A percentile compares a stretch with the other conserved stretches of the same genome.
Evolutionary conservation across 2,329 filamentous ascomycete genomes (phyloP).

Genomic region (Balansia obtecta): DNA sequence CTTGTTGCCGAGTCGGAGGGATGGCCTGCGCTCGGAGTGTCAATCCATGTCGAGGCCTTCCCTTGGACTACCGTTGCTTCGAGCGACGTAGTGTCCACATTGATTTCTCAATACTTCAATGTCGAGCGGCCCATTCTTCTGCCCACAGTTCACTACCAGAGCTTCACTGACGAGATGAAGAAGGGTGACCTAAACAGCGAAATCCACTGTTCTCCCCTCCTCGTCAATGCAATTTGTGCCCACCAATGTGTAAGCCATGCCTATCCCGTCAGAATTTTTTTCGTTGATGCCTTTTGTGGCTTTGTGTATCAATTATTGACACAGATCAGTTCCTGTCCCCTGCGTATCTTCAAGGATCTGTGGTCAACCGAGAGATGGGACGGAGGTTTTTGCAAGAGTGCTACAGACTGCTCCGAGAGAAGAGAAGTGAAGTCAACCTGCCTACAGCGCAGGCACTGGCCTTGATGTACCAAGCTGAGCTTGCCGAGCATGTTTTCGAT

Average conservation of each 20-base stretch:
- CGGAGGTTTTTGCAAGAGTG: background rate
- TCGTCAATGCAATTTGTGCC: slow-evolving; percentile 2
- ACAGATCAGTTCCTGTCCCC: background rate
- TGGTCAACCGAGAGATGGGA: background rate
- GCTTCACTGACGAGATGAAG: background rate
- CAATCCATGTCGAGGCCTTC: background rate
- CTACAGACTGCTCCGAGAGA: background rate
- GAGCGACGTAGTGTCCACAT: background rate
- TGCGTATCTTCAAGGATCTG: background rate
- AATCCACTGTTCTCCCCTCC: background rate
- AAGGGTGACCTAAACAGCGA: background rate
- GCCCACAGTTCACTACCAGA: background rate
- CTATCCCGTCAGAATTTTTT: background rate
- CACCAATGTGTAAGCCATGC: background rate
- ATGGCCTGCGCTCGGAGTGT: background rate
- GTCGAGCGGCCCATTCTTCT: background rate
- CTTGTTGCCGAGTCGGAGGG: background rate
- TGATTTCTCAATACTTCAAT: slow-evolving; percentile 1
- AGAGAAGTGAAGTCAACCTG: background rate
- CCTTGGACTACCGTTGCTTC: background rate
- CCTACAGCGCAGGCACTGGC: slow-evolving; percentile 1
- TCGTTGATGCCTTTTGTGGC: background rate
- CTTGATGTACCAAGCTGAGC: slow-evolving; percentile 4
- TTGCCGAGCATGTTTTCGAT: background rate
- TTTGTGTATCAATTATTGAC: background rate